Evolutionary conservation across 2,329 filamentous ascomycete species (phyloP), one percentile per base, ranked within the genome.

Genomic region (Hypoxylon sp.): DNA sequence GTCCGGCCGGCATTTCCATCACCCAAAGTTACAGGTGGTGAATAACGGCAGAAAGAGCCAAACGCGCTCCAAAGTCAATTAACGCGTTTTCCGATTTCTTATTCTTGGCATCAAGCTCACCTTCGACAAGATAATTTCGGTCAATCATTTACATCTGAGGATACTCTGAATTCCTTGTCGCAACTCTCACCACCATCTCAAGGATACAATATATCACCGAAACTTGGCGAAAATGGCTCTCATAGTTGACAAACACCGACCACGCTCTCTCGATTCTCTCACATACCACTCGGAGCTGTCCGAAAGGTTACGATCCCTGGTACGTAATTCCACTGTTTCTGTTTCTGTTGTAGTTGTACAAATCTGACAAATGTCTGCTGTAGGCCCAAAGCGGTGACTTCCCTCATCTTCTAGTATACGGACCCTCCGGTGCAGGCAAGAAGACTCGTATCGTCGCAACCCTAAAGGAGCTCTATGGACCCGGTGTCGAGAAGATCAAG

Each of bases 401-500:
- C 69, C 94, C 94, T 38, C 95, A 99, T 75, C 86, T 99, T 35
- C 89, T 99, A 57, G 90, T 99, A 59, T 99, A 97, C 69, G 94
- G 94, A 0, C 94, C 94, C 1, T 97, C 93, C 0, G 94, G 94
- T 23, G 94, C 94, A 4, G 94, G 94, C 61, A 99, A 99, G 73
- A 99, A 99, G 75, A 99, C 94, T 1, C 87, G 94, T 31, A 95
- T 97, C 61, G 91, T 97, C 12, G 92, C 94, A 11, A 97, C 93
- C 0, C 77, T 99, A 3, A 96, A 96, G 71, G 93, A 97, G 68
- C 81, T 99, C 5, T 99, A 94, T 72, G 94, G 94, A 0, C 87
- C 93, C 0, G 93, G 94, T 31, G 94, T 96, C n/a, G 95, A 99
- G 69, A 97, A 97, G 80, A 99, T 99, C 80, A 97, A 97, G 77